Percentiles rank a stretch among this genome's conserved stretches.
Evolutionary conservation across 305 asterid species (phyloP).

Genomic region (Petunia hybrid): DNA sequence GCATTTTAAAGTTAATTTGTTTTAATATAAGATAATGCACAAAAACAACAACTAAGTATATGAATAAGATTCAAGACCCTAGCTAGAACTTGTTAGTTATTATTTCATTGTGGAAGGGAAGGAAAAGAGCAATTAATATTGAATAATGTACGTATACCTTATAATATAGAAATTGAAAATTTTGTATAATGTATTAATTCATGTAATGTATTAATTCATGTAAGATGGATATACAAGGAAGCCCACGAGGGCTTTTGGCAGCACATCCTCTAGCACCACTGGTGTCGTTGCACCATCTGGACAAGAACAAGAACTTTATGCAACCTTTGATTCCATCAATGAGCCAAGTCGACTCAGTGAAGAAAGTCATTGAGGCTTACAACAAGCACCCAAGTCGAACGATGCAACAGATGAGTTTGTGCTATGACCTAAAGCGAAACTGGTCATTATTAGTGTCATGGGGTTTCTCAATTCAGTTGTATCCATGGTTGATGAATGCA

Average conservation of each 20-base stretch:
- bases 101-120: too few species aligned
- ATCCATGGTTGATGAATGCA: slow-evolving; percentile 41
- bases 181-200: too few species aligned
- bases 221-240: slow-evolving; percentile 76
- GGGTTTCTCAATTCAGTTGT: slow-evolving; percentile 68
- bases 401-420: slow-evolving; percentile 63
- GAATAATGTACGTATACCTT: too few species aligned
- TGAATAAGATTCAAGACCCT: too few species aligned
- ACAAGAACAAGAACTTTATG: slow-evolving; percentile 34
- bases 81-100: too few species aligned
- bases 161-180: too few species aligned
- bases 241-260: slow-evolving; percentile 71
- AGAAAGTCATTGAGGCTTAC: slow-evolving; percentile 55
- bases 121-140: too few species aligned
- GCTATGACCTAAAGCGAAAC: slow-evolving; percentile 59
- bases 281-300: slow-evolving; percentile 81
- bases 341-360: slow-evolving; percentile 58
- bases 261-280: slow-evolving; percentile 83
- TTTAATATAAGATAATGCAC: too few species aligned
- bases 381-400: slow-evolving; percentile 60
- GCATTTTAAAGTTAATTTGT: too few species aligned
- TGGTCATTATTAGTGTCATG: slow-evolving; percentile 77
- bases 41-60: too few species aligned
- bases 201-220: too few species aligned
- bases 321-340: slow-evolving; percentile 57